Evolutionary conservation across 2,329 filamentous ascomycete species (phyloP).

Genomic region (Leptoxyphium fumago): DNA sequence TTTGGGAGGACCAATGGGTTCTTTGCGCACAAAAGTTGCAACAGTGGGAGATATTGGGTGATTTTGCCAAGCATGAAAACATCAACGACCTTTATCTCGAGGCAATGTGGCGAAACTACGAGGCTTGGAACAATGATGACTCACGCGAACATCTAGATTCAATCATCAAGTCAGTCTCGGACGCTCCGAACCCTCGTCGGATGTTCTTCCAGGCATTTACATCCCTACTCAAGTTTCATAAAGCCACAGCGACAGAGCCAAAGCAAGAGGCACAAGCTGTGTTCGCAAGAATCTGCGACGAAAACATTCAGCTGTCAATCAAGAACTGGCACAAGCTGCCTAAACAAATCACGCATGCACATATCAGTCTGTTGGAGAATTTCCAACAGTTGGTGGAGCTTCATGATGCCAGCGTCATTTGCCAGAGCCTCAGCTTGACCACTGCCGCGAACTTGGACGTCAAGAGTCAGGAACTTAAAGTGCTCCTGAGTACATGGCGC

Average conservation of each 20-base stretch:
- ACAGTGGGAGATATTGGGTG: constrained; percentile 95
- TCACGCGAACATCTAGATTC: constrained; percentile 81
- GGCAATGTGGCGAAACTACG: constrained; percentile 87
- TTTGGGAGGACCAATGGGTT: constrained; percentile 99
- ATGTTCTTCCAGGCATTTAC: constrained; percentile 99
- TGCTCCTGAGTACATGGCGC: constrained; percentile 86
- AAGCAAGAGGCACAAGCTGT: constrained; percentile 38
- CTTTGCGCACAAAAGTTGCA: constrained; percentile 95
- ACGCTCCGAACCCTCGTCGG: constrained; percentile 83
- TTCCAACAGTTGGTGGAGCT: constrained; percentile 97
- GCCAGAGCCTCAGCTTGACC: constrained; percentile 73
- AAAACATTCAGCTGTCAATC: constrained; percentile 93
- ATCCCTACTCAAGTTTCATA: constrained; percentile 85
- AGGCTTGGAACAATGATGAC: constrained; percentile 80
- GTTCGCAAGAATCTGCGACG: constrained; percentile 83
- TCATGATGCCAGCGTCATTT: constrained; percentile 95
- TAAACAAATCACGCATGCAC: constrained; percentile 79
- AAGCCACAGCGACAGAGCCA: constrained; percentile 57
- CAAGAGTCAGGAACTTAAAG: constrained; percentile 90
- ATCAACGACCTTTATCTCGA: constrained; percentile 92
- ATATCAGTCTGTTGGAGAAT: constrained; percentile 87
- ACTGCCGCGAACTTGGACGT: constrained; percentile 73
- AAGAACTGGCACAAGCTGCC: constrained; percentile 99
- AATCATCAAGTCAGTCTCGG: constrained; percentile 92
- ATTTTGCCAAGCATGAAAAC: constrained; percentile 98